Conservation (phyloP, 495 filamentous ascomycete species). For the Oleoguttula mirabilis region DNA sequence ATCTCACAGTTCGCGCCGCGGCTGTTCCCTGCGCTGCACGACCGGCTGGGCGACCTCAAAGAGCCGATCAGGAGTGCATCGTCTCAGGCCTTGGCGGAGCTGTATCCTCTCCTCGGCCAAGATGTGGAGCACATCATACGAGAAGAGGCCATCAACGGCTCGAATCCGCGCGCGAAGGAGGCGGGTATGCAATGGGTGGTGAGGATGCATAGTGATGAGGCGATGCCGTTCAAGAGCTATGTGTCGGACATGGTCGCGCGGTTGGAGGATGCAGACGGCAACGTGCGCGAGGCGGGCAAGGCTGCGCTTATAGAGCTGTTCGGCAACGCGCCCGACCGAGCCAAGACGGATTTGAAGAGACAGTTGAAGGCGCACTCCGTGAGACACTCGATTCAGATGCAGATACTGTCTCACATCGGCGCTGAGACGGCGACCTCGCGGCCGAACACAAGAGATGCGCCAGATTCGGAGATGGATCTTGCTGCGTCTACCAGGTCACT, state of each 20-base stretch:
- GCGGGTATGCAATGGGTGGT: conserved; percentile 66
- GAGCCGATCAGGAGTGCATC: conserved; percentile 65
- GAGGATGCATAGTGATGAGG: conserved; percentile 66
- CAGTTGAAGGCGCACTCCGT: conserved; percentile 70
- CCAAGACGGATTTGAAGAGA: conserved; percentile 77
- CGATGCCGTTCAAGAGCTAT: conserved; percentile 67
- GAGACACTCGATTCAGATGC: conserved; percentile 66
- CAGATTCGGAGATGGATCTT: conserved; percentile 8
- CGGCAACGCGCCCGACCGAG: conserved; percentile 65
- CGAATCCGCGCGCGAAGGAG: conserved; percentile 73
- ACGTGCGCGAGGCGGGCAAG: conserved; percentile 75
- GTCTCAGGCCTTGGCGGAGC: conserved; percentile 57
- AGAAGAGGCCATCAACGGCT: conserved; percentile 62
- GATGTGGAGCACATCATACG: conserved; percentile 74
- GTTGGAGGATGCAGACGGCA: conserved; percentile 78
- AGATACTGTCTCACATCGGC: conserved; percentile 55
- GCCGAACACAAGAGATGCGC: conserved; percentile 27
- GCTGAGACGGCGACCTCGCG: conserved; percentile 30
- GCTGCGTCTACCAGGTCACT: conserved; percentile 25
- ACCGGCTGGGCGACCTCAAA: conserved; percentile 79
- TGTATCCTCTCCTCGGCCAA: conserved; percentile 50
- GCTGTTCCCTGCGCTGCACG: conserved; percentile 59
- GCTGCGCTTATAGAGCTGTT: conserved; percentile 73
- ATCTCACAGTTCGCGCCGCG: conserved; percentile 47
- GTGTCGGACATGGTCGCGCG: conserved; percentile 71